These are phyloP conservation scores for Xenosphaeropsis pyriputrescens DNA, from an alignment of 2,329 filamentous ascomycete species.

Conservation along the genomic window DNA sequence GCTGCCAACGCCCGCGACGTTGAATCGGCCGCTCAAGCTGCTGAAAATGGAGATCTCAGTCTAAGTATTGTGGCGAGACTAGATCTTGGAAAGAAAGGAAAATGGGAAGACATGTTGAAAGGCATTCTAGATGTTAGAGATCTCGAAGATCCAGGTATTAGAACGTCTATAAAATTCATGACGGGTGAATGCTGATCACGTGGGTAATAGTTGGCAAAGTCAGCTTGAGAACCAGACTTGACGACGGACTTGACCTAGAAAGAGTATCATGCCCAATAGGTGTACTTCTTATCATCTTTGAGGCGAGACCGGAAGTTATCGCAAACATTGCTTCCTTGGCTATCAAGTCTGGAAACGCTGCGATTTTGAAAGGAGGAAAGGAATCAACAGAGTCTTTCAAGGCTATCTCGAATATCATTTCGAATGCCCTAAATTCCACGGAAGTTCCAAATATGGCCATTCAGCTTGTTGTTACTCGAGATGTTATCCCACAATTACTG, in stretches of 20 bases:
- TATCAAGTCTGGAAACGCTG: conserved; percentile 93
- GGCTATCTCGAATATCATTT: conserved; percentile 77
- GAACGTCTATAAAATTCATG: too few relatives aligned
- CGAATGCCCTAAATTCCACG: conserved; percentile 55
- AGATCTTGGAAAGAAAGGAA: conserved; percentile 73
- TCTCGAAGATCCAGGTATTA: conserved; percentile 68
- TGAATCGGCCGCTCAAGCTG: conserved; percentile 56
- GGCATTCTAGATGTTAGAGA: conserved; percentile 80
- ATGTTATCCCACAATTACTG: conserved; percentile 79
- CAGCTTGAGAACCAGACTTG: conserved; percentile 70
- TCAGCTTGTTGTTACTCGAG: conserved; percentile 86
- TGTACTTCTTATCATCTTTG: conserved; percentile 96
- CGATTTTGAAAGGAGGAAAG: conserved; percentile 92
- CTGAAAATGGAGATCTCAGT: conserved; percentile 60
- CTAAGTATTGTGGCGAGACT: conserved; percentile 76
- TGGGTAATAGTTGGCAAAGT: conserved; percentile 56
- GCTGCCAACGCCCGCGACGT: conserved; percentile 79
- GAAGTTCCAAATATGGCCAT: conserved; percentile 74
- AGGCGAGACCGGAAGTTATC: conserved; percentile 93
- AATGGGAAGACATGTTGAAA: conserved; percentile 96
- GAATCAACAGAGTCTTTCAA: conserved; percentile 93
- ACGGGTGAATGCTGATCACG: too few relatives aligned
- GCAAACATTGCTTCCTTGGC: conserved; percentile 93
- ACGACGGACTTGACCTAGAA: conserved; percentile 74
- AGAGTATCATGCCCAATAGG: conserved; percentile 90